A percentile compares a stretch with the other conserved stretches of the same genome.
These are phyloP conservation scores for Tilletia caries DNA, from an alignment of 1,284 basidiomycete genomes.

Conservation along the genomic window DNA sequence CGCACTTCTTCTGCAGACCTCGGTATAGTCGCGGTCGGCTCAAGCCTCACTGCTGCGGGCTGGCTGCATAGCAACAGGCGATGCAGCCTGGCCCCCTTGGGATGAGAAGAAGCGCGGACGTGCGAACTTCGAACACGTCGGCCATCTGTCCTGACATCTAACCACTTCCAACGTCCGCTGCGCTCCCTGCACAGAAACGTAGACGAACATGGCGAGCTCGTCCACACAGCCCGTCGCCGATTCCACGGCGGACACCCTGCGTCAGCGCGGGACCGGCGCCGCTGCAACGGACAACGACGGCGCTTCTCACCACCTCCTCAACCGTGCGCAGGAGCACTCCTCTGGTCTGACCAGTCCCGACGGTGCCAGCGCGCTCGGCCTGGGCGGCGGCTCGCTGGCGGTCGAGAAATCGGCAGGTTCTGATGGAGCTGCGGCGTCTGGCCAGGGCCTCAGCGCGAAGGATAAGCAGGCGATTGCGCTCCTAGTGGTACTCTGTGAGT, in stretches of 20 bases:
- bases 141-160: too few relatives aligned
- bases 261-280: not conserved
- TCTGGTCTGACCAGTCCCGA: not conserved
- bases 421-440: not conserved
- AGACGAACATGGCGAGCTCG: too few relatives aligned
- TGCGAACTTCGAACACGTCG: too few relatives aligned
- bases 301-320: not conserved
- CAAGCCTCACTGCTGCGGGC: too few relatives aligned
- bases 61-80: too few relatives aligned
- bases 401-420: not conserved
- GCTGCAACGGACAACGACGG: not conserved
- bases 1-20: too few relatives aligned
- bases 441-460: conserved; percentile 50
- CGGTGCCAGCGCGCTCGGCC: not conserved
- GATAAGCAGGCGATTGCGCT: conserved; percentile 83
- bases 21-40: too few relatives aligned
- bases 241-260: not conserved
- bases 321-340: not conserved
- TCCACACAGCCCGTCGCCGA: too few relatives aligned
- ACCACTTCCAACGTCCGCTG: too few relatives aligned
- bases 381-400: not conserved
- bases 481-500: conserved; percentile 82
- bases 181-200: too few relatives aligned
- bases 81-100: too few relatives aligned
- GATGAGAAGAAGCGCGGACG: too few relatives aligned